Conservation (phyloP, 352 stramenopile genomes). For the Pilasporangium apinafurcum region DNA sequence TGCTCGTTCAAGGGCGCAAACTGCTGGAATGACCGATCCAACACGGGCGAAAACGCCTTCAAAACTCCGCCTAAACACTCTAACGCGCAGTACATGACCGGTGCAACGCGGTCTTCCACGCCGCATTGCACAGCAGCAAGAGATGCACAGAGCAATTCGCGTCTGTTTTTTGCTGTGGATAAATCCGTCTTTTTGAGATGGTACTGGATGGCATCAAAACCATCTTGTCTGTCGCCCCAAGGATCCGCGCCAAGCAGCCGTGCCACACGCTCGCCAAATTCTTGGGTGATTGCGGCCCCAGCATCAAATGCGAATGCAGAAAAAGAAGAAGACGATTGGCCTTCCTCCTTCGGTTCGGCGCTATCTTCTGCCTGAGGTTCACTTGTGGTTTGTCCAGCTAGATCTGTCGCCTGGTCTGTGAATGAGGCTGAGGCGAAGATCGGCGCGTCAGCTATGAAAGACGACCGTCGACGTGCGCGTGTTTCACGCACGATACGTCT, state of each 20-base stretch:
- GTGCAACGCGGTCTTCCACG: slow-evolving; percentile 67
- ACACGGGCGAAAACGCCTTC: slow-evolving; percentile 47
- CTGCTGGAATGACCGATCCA: slow-evolving; percentile 35
- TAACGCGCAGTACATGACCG: slow-evolving; percentile 81
- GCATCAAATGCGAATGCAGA: slow-evolving; percentile 44
- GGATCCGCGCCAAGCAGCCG: slow-evolving; percentile 58
- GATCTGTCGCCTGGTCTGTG: slow-evolving; percentile 11
- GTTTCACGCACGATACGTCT: slow-evolving; percentile 6
- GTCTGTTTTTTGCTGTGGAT: slow-evolving; percentile 19
- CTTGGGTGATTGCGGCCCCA: slow-evolving; percentile 55
- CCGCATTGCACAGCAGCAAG: slow-evolving; percentile 64
- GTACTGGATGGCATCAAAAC: slow-evolving; percentile 63
- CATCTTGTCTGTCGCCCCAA: slow-evolving; percentile 77
- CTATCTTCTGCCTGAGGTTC: too few species aligned
- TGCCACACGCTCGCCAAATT: slow-evolving; percentile 67
- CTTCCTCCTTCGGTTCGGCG: too few species aligned
- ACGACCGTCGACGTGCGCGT: slow-evolving; percentile 10
- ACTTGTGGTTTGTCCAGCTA: slow-evolving; percentile 1
- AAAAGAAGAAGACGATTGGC: too few species aligned
- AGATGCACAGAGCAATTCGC: slow-evolving; percentile 58
- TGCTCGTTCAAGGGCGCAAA: slow-evolving; percentile 47
- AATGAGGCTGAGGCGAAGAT: slow-evolving; percentile 31
- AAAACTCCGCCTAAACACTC: slow-evolving; percentile 62
- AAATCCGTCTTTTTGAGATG: slow-evolving; percentile 64
- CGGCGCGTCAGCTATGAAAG: slow-evolving; percentile 26